Percentiles rank a stretch among this genome's conserved stretches.
phyloP scores from a whole-genome alignment of 2,329 filamentous ascomycete species.

The Clonostachys rosea region DNA sequence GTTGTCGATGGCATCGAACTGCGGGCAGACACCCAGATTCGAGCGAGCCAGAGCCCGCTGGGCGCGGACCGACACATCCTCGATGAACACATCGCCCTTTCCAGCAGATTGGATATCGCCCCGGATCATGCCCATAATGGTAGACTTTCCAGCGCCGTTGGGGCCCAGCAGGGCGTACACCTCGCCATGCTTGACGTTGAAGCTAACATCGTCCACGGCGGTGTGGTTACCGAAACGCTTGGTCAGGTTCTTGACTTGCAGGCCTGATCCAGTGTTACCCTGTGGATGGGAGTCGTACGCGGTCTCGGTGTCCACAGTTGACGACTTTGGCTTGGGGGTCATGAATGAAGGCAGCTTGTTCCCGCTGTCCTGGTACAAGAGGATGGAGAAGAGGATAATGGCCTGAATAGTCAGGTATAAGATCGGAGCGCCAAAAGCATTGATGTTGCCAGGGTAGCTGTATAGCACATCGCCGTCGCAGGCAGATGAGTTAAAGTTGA shows the following conservation, averaged over 20 bases:
- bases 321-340: constrained; percentile 4
- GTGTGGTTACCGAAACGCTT: constrained; percentile 62
- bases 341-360: constrained; percentile 4
- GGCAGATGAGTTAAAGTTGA: constrained; percentile 75
- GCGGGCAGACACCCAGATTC: constrained; percentile 68
- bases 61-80: constrained; percentile 58
- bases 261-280: constrained; percentile 12
- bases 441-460: constrained; percentile 63
- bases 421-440: constrained; percentile 73
- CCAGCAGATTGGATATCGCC: constrained; percentile 58
- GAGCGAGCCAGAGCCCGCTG: constrained; percentile 59
- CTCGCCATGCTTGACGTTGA: constrained; percentile 63
- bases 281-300: constrained; percentile 16
- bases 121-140: constrained; percentile 66
- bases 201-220: constrained; percentile 68
- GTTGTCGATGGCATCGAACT: constrained; percentile 68
- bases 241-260: constrained; percentile 63
- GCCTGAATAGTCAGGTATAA: constrained; percentile 71
- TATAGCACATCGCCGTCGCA: constrained; percentile 59
- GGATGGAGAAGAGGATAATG: constrained; percentile 58
- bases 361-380: constrained; percentile 75
- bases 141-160: constrained; percentile 74
- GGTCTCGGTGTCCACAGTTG: constrained; percentile 26
- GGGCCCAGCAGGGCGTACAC: constrained; percentile 73
- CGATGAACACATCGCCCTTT: constrained; percentile 62